These are phyloP conservation scores for Thuja plicata DNA, from an alignment of 83 land plant species.

Conservation along the genomic window DNA sequence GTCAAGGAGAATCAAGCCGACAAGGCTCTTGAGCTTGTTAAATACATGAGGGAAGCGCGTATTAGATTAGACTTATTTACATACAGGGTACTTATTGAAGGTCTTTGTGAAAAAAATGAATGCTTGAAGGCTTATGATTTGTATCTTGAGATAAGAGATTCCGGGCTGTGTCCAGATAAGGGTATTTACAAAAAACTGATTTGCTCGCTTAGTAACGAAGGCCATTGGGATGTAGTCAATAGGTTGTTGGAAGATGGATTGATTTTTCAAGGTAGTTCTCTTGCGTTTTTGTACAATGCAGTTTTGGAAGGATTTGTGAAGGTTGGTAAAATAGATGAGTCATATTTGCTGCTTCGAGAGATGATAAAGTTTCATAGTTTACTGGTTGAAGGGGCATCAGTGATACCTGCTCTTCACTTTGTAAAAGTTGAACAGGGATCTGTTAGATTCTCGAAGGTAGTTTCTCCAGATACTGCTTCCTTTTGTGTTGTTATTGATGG, in stretches of 20 bases:
- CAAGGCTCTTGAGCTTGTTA: conserved; percentile 46
- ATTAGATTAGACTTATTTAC: conserved; percentile 27
- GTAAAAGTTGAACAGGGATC: conserved; percentile 4
- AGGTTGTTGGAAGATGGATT: conserved; percentile 23
- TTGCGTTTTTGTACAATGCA: conserved; percentile 33
- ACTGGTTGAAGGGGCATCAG: background rate
- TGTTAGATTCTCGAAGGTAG: conserved; percentile 1
- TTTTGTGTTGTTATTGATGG: conserved; percentile 52
- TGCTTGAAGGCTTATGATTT: conserved; percentile 33
- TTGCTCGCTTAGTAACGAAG: conserved; percentile 16
- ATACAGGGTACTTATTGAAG: conserved; percentile 48
- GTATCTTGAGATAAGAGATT: conserved; percentile 36
- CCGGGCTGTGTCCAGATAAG: conserved; percentile 37
- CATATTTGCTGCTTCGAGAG: conserved; percentile 29
- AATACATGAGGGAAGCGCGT: conserved; percentile 37
- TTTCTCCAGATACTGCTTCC: conserved; percentile 30
- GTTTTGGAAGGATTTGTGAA: conserved; percentile 39
- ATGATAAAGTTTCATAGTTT: conserved; percentile 22
- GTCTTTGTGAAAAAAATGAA: conserved; percentile 42
- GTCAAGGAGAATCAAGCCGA: conserved; percentile 33
- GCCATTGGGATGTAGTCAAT: conserved; percentile 15
- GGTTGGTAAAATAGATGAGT: conserved; percentile 30
- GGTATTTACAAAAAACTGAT: conserved; percentile 29
- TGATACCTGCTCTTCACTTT: background rate
- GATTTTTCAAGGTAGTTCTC: background rate